Conservation (phyloP, 257 asterid species). For the Gardenia jasminoides region DNA sequence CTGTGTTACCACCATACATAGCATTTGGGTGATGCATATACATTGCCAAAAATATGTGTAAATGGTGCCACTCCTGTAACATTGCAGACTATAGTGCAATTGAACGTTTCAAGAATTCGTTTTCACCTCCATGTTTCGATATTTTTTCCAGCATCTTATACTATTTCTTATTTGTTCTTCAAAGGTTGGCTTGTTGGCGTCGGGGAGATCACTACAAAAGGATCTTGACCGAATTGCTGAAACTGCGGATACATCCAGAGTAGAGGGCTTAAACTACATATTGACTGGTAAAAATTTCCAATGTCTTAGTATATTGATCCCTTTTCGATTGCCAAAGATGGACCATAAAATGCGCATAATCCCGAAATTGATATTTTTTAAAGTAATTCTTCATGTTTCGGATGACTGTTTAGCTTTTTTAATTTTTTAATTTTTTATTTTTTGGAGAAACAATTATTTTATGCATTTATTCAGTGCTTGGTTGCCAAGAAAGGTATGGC, state of each 20-base stretch:
- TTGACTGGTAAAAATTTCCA: conserved; percentile 62
- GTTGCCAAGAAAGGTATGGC: too few relatives aligned
- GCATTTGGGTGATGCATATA: not conserved
- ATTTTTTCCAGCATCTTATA: conserved; percentile 10
- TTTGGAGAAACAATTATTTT: not conserved
- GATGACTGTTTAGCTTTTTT: not conserved
- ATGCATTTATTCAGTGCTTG: not conserved
- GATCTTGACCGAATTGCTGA: conserved; percentile 62
- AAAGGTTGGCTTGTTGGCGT: conserved; percentile 87
- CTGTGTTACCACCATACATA: not conserved
- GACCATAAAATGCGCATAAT: not conserved
- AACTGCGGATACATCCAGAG: conserved; percentile 51
- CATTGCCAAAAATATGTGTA: not conserved
- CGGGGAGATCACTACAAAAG: conserved; percentile 81
- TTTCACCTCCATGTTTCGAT: conserved; percentile 10
- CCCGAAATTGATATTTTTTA: not conserved
- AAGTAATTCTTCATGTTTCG: not conserved
- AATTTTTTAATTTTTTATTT: too few relatives aligned
- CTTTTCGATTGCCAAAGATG: not conserved
- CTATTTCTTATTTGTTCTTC: conserved; percentile 8
- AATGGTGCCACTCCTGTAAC: too few relatives aligned
- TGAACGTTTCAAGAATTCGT: not conserved
- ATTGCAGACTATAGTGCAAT: not conserved
- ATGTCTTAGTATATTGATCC: not conserved
- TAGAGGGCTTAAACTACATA: conserved; percentile 83